Evolutionary conservation across 768 basidiomycete genomes (phyloP).

Genomic region (Infundibulicybe gibba): DNA sequence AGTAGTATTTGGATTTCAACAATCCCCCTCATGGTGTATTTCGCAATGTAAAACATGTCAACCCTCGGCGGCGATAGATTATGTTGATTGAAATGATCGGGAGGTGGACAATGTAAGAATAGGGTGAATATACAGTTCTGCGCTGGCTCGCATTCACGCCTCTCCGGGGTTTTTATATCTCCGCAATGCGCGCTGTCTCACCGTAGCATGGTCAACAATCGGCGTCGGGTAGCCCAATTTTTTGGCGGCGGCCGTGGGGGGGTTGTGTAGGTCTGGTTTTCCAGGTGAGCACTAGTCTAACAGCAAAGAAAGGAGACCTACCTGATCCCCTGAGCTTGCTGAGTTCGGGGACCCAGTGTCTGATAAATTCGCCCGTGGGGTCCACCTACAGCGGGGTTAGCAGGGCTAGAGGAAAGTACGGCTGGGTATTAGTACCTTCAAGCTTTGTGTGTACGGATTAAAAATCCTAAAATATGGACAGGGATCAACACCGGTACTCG

Average conservation of each 20-base stretch:
- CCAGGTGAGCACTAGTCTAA: neutral
- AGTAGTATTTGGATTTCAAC: slow-evolving; percentile 75
- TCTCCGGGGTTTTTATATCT: slow-evolving; percentile 75
- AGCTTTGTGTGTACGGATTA: slow-evolving; percentile 79
- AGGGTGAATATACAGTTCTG: no score
- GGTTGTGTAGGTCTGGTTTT: slow-evolving; percentile 71
- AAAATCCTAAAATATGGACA: slow-evolving; percentile 91
- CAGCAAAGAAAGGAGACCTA: slow-evolving; percentile 19
- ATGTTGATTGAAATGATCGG: no score
- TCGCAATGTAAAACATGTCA: neutral
- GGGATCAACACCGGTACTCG: slow-evolving; percentile 83
- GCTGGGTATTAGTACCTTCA: slow-evolving; percentile 53
- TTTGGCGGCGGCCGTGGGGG: slow-evolving; percentile 54
- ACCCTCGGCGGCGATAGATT: no score
- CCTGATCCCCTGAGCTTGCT: slow-evolving; percentile 62
- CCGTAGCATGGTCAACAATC: slow-evolving; percentile 71
- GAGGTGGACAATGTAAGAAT: no score
- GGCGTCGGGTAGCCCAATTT: slow-evolving; percentile 79
- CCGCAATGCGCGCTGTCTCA: slow-evolving; percentile 66
- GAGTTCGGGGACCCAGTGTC: slow-evolving; percentile 84
- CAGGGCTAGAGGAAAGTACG: neutral
- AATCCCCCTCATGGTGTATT: slow-evolving; percentile 46
- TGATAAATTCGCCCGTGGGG: slow-evolving; percentile 83
- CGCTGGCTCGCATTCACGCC: slow-evolving; percentile 20
- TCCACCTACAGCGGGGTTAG: slow-evolving; percentile 48